A percentile compares a stretch with the other conserved stretches of the same genome.
These are phyloP conservation scores for Chaetomium strumarium DNA, from an alignment of 2,329 filamentous ascomycete genomes.

Conservation along the genomic window DNA sequence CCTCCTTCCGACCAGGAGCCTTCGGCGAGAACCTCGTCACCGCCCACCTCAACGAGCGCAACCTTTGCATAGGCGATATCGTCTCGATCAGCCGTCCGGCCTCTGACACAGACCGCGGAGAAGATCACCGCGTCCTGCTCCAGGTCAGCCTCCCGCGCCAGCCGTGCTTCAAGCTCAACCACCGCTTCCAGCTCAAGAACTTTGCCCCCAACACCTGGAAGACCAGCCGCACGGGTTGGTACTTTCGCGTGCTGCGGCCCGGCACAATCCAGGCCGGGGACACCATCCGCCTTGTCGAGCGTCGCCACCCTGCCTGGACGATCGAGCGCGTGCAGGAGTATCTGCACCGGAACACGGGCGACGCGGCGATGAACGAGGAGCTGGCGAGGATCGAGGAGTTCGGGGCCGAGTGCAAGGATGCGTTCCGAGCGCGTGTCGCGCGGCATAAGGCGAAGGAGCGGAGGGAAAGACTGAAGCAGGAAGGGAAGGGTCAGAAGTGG, in stretches of 20 bases:
- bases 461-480: conserved; percentile 21
- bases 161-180: conserved; percentile 65
- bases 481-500: conserved; percentile 33
- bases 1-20: conserved; percentile 49
- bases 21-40: conserved; percentile 63
- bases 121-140: conserved; percentile 36
- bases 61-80: conserved; percentile 60
- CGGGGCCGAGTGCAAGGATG: conserved; percentile 41
- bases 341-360: conserved; percentile 48
- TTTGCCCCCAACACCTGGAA: conserved; percentile 55
- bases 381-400: conserved; percentile 47
- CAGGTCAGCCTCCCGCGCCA: conserved; percentile 57
- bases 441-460: conserved; percentile 32
- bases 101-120: neutral
- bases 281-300: conserved; percentile 48
- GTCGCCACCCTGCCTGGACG: conserved; percentile 54
- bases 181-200: conserved; percentile 57
- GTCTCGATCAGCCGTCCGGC: conserved; percentile 36
- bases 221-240: conserved; percentile 57
- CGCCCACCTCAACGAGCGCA: conserved; percentile 54
- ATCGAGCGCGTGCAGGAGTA: conserved; percentile 59
- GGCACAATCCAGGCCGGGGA: conserved; percentile 53
- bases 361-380: conserved; percentile 46
- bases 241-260: conserved; percentile 54
- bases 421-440: conserved; percentile 47